These are phyloP conservation scores for Lactifluus piperatus DNA, from an alignment of 768 basidiomycete species.

Conservation along the genomic window DNA sequence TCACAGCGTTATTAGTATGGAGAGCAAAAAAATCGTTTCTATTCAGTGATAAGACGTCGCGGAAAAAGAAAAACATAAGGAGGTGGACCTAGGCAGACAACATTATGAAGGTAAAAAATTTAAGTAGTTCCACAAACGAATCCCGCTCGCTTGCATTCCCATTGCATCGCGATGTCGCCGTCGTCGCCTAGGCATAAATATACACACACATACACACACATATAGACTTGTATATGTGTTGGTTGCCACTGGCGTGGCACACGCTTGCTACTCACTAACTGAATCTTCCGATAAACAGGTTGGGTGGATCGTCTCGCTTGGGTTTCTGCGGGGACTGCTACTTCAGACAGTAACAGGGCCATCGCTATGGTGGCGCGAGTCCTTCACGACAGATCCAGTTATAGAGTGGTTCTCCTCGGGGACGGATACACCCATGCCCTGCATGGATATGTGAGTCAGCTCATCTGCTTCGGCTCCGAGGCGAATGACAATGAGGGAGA, in stretches of 20 bases:
- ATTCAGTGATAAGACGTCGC: no score
- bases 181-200: constrained; percentile 11
- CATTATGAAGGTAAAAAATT: neutral
- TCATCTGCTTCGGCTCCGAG: neutral
- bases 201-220: neutral
- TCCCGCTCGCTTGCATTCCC: neutral
- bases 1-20: no score
- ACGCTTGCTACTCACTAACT: neutral
- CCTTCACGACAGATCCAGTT: constrained; percentile 10
- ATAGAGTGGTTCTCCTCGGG: constrained; percentile 8
- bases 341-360: neutral
- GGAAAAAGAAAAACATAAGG: no score
- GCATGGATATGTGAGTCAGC: constrained; percentile 15
- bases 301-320: no score
- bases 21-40: no score
- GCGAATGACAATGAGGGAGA: constrained; percentile 11
- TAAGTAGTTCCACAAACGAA: neutral
- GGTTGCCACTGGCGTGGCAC: no score
- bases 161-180: constrained; percentile 5
- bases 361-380: neutral
- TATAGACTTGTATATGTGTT: no score
- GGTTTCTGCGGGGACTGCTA: no score
- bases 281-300: neutral
- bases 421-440: constrained; percentile 1
- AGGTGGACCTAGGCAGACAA: no score